Evolutionary conservation across 2,329 filamentous ascomycete species (phyloP).

Genomic region (Neopestalotiopsis sp.): DNA sequence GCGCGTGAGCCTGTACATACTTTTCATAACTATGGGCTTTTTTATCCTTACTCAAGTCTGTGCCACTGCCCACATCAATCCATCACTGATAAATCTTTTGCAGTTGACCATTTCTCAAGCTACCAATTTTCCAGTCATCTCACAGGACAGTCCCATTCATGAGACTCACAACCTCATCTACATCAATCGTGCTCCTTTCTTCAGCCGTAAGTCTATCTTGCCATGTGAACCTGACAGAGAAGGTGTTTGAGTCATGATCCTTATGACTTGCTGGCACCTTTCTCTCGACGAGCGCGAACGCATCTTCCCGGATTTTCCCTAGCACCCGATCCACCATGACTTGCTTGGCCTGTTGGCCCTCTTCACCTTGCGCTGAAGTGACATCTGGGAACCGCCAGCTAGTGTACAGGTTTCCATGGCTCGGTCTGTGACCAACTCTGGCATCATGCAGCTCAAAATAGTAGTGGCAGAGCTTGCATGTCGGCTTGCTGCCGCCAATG

Average conservation of each 20-base stretch:
- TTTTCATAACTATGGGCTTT: no score
- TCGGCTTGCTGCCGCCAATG: conserved; percentile 31
- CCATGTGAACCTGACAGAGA: conserved; percentile 2
- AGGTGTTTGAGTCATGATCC: conserved; percentile 4
- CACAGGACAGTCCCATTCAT: neutral
- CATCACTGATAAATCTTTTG: no score
- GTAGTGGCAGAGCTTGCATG: conserved; percentile 27
- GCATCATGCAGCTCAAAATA: conserved; percentile 24
- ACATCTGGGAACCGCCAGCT: conserved; percentile 27
- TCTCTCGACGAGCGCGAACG: conserved; percentile 8
- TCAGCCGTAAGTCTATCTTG: neutral
- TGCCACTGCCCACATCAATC: no score
- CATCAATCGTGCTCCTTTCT: neutral
- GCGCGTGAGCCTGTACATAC: no score
- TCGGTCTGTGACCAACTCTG: conserved; percentile 19
- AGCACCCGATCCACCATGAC: conserved; percentile 18
- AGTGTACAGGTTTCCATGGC: conserved; percentile 27
- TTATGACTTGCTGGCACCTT: neutral
- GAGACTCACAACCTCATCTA: neutral
- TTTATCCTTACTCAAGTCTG: no score
- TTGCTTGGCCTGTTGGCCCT: neutral
- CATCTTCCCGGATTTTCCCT: conserved; percentile 14
- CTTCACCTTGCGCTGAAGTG: neutral
- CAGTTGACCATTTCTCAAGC: no score
- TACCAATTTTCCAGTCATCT: no score